These are phyloP conservation scores for Sherardia arvensis DNA, from an alignment of 257 asterid species.

Conservation along the genomic window DNA sequence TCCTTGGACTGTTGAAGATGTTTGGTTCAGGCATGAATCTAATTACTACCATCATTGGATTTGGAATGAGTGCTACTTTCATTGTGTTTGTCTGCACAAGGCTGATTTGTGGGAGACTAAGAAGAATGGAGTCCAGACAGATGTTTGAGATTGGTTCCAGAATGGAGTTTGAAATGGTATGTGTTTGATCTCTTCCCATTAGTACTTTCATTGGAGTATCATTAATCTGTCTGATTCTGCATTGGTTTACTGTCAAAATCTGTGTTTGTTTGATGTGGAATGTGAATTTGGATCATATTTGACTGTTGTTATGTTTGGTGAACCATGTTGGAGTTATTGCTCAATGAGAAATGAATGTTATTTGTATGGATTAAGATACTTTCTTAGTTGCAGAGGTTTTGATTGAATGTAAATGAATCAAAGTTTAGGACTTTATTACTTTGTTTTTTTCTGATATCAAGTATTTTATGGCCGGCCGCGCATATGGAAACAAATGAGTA, in stretches of 20 bases:
- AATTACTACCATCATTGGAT: constrained; percentile 76
- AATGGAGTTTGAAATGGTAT: constrained; percentile 77
- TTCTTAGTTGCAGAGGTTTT: not conserved
- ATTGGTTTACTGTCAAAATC: not conserved
- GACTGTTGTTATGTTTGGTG: not conserved
- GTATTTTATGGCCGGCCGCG: not conserved
- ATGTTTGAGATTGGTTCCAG: constrained; percentile 68
- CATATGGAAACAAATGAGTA: not conserved
- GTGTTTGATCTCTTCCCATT: constrained; percentile 4
- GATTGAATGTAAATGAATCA: not conserved
- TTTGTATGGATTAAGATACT: not conserved
- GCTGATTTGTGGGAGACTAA: constrained; percentile 67
- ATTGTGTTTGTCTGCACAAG: constrained; percentile 85
- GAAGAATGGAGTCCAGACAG: constrained; percentile 52
- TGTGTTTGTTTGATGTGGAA: not conserved
- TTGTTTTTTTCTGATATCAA: not conserved
- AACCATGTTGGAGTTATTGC: not conserved
- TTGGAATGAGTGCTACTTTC: constrained; percentile 94
- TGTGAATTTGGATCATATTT: not conserved
- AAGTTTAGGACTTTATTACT: not conserved
- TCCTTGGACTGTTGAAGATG: constrained; percentile 31
- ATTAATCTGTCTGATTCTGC: not conserved
- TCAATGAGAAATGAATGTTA: not conserved
- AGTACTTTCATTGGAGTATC: not conserved
- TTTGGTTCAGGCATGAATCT: constrained; percentile 76